These are phyloP conservation scores for Ottelia alismoides DNA, from an alignment of 106 monocot genomes.

Conservation along the genomic window DNA sequence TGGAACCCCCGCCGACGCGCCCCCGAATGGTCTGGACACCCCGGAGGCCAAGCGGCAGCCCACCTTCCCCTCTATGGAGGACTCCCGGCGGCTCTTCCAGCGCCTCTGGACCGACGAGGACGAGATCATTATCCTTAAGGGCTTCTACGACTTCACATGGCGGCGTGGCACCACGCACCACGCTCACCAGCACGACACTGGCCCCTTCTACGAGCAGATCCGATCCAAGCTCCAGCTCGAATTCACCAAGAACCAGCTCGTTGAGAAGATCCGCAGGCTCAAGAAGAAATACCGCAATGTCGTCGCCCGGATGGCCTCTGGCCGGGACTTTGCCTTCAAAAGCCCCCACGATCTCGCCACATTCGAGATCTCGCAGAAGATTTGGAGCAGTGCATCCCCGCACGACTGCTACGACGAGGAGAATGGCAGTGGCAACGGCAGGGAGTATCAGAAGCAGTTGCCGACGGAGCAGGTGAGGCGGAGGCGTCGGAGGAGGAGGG, in stretches of 20 bases:
- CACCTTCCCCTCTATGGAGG: slow-evolving; percentile 18
- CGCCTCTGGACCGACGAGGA: slow-evolving; percentile 93
- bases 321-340: slow-evolving; percentile 51
- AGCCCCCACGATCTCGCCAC: slow-evolving; percentile 69
- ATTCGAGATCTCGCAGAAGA: slow-evolving; percentile 71
- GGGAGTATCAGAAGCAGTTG: neutral
- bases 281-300: slow-evolving; percentile 96
- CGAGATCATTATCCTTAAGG: slow-evolving; percentile 71
- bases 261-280: slow-evolving; percentile 89
- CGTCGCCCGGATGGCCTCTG: slow-evolving; percentile 33
- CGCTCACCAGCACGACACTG: slow-evolving; percentile 91
- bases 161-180: slow-evolving; percentile 57
- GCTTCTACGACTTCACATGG: slow-evolving; percentile 79
- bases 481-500: slow-evolving; percentile 6
- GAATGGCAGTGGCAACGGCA: slow-evolving; percentile 10
- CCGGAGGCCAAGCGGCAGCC: neutral
- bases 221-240: slow-evolving; percentile 64
- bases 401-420: slow-evolving; percentile 4
- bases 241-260: slow-evolving; percentile 92
- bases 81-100: slow-evolving; percentile 83
- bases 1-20: neutral
- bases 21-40: neutral
- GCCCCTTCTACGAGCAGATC: slow-evolving; percentile 97
- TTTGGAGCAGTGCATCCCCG: slow-evolving; percentile 50
- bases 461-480: neutral